A percentile compares a stretch with the other conserved stretches of the same genome.
These are phyloP conservation scores for Solanum dulcamara DNA, from an alignment of 257 asterid genomes.

Conservation along the genomic window DNA sequence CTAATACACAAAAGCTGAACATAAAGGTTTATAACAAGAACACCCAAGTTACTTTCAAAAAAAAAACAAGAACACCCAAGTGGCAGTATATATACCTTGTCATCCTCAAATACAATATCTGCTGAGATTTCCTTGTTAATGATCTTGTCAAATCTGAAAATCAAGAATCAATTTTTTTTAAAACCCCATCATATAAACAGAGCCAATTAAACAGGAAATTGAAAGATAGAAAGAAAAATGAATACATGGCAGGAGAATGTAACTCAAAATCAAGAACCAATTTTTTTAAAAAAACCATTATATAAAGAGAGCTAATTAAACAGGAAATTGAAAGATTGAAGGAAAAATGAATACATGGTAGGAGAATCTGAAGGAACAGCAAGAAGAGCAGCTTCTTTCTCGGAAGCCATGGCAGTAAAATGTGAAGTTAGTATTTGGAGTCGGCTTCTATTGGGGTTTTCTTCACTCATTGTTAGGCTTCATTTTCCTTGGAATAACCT, in stretches of 20 bases:
- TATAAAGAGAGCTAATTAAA: not conserved
- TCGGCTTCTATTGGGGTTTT: slow-evolving; percentile 21
- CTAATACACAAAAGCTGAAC: not conserved
- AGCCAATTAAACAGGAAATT: not conserved
- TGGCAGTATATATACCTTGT: too few relatives aligned
- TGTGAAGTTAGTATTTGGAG: slow-evolving; percentile 29
- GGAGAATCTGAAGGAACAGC: slow-evolving; percentile 69
- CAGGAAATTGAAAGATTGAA: not conserved
- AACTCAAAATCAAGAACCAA: slow-evolving; percentile 18
- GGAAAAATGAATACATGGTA: not conserved
- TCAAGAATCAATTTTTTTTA: not conserved
- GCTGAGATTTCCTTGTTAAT: slow-evolving; percentile 81
- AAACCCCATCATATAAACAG: not conserved
- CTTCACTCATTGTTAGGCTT: not conserved
- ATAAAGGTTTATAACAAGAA: too few relatives aligned
- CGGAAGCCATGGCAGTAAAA: slow-evolving; percentile 79
- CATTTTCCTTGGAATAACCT: too few relatives aligned
- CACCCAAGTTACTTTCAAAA: too few relatives aligned
- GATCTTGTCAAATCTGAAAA: slow-evolving; percentile 82
- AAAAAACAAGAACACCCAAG: too few relatives aligned
- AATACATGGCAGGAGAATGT: slow-evolving; percentile 33
- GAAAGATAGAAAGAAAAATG: not conserved
- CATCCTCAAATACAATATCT: slow-evolving; percentile 75
- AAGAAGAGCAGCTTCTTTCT: slow-evolving; percentile 79
- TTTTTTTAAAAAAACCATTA: not conserved